Base-by-base conservation (phyloP, 2,329 filamentous ascomycete species). In the Paracorniculantispora psalliotae region DNA sequence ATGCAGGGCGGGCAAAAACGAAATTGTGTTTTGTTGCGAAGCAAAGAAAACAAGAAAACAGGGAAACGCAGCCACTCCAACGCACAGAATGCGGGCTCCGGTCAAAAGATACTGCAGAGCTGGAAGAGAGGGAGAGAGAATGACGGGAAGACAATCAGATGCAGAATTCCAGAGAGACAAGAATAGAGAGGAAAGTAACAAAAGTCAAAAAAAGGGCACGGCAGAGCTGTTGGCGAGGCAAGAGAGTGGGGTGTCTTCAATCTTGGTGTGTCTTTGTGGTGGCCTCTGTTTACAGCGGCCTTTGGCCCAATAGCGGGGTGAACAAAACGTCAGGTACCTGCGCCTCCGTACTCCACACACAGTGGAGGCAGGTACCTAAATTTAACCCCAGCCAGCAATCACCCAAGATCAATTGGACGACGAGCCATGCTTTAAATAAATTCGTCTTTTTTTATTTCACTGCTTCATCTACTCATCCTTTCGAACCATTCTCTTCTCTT, bases 31-130 rank as follows among this genome's bases (percentile, higher is more conserved):
- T 5, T 15, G 39, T 43, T 17, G 39, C n/a, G n/a, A n/a, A 17
- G 39, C 13, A 17, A 9, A 26, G 48, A 59, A 64, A 55, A 59
- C 50, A 59, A 62, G 61, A 53, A 51, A 58, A 46, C 49, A 39
- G 63, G 43, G 52, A 62, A 56, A 58, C 26, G 53, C 39, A 59
- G 61, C 23, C 52, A 47, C 37, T 55, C 39, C n/a, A n/a, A n/a
- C n/a, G n/a, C n/a, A n/a, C n/a, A n/a, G n/a, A n/a, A n/a, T n/a
- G n/a, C n/a, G n/a, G n/a, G n/a, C n/a, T n/a, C n/a, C n/a, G n/a
- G n/a, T n/a, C n/a, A n/a, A n/a, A n/a, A n/a, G n/a, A n/a, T n/a
- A n/a, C n/a, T n/a, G n/a, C n/a, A n/a, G n/a, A n/a, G n/a, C n/a
- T n/a, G n/a, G 21, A 47, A 26, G 28, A 12, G 5, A n/a, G n/a